phyloP scores from a whole-genome alignment of 148 eudicot genomes.

The Silene conica region DNA sequence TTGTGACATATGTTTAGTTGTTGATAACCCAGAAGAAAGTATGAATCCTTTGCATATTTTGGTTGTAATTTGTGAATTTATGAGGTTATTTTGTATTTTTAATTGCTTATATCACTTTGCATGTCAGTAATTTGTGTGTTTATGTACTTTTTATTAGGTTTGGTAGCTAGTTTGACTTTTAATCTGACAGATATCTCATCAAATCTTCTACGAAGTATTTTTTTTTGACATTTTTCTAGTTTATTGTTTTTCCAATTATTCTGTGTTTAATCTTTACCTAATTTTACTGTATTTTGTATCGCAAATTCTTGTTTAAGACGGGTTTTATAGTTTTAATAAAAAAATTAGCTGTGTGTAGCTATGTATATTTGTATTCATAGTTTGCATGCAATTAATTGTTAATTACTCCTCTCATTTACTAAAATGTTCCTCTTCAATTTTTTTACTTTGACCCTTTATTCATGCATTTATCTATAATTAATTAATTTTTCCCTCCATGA shows the following conservation, averaged over 20 bases:
- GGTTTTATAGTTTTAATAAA: no score
- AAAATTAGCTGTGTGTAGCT: background rate
- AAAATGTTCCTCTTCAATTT: no score
- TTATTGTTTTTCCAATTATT: background rate
- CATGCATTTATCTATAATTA: no score
- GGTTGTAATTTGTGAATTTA: no score
- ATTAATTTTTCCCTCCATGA: no score
- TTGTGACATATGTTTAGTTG: background rate
- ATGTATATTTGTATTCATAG: background rate
- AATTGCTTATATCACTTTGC: conserved; percentile 10
- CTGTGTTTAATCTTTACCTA: background rate
- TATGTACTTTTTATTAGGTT: background rate
- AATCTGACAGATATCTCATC: background rate
- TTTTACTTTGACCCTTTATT: no score
- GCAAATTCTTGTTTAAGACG: no score
- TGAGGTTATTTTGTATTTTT: background rate
- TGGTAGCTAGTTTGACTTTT: background rate
- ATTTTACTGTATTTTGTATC: background rate
- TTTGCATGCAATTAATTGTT: background rate
- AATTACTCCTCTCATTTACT: no score
- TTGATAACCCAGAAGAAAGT: background rate
- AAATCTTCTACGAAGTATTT: no score
- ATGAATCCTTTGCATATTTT: no score
- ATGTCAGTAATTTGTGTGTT: conserved; percentile 9
- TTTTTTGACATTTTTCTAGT: no score